Base-by-base conservation (phyloP, 805 yeast species). In the Metschnikowia proteae region DNA sequence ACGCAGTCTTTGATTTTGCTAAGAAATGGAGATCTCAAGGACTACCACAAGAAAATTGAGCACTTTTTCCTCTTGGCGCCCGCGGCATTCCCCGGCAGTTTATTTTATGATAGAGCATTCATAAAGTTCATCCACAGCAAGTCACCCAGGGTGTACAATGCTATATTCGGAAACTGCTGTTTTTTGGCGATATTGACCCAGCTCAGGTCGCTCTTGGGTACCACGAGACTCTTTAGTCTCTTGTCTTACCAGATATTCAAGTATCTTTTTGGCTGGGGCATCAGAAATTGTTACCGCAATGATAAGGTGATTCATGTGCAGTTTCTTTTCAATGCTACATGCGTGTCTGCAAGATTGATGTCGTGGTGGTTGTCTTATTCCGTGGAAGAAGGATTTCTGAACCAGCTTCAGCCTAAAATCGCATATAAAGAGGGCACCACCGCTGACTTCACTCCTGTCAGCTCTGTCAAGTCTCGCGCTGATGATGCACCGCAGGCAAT, bases 231-330 rank as follows among this genome's bases (percentile, higher is more conserved):
- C 3, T 88, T 81, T 65, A 83, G 91, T 0, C 72, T 71, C 40
- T 63, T 82, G 40, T 84, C 94, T 26, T 91, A 88, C 61, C 69
- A 84, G 44, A 86, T 92, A 85, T 91, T 92, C 71, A 86, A 86
- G 61, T 92, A 80, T 60, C 68, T 92, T 50, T 88, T 92, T 63
- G 88, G 85, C 47, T 94, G 98, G 98, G 81, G 78, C 60, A 96
- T 89, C 58, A 64, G 64, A 10, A 71, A 86, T 28, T 94, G 97
- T 69, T 68, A 68, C 40, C 48, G 58, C 85, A 86, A 90, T 61
- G 71, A 67, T 26, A 68, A 75, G 27, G 68, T 88, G 25, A 74
- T 92, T 58, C 79, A 80, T 52, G 74, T 91, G 31, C 89, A 88
- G 66, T 90, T 92, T 54, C 66, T 91, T 5, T 91, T 89, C 63